A percentile compares a stretch with the other conserved stretches of the same genome.
phyloP scores from a whole-genome alignment of 805 yeast species.

The Teunomyces gatunensis region DNA sequence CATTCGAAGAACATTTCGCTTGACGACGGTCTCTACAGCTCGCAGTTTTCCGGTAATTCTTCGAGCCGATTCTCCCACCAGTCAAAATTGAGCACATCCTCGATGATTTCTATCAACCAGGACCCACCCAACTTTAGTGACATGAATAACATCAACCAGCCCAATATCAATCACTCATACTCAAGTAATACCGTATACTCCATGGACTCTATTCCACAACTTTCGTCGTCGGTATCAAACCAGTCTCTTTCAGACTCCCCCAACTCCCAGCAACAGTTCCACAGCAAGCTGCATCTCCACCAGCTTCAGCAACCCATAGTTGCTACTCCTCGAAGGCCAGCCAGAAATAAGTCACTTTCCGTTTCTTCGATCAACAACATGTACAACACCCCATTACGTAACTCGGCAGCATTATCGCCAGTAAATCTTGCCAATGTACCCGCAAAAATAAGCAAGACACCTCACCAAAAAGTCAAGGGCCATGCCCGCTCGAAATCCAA shows the following conservation, averaged over 20 bases:
- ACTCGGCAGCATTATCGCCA: conserved; percentile 18
- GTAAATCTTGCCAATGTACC: conserved; percentile 16
- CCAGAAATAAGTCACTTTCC: conserved; percentile 34
- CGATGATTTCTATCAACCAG: conserved; percentile 22
- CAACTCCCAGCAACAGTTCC: conserved; percentile 17
- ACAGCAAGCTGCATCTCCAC: conserved; percentile 7
- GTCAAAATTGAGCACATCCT: conserved; percentile 19
- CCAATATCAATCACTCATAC: conserved; percentile 10
- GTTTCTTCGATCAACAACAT: conserved; percentile 24
- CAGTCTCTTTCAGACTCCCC: conserved; percentile 35
- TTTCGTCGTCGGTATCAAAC: conserved; percentile 33
- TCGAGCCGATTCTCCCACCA: conserved; percentile 12
- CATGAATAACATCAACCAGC: not conserved
- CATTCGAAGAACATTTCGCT: conserved; percentile 22
- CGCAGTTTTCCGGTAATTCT: conserved; percentile 4
- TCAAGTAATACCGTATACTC: conserved; percentile 25
- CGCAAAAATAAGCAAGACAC: conserved; percentile 37
- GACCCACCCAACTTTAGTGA: conserved; percentile 16
- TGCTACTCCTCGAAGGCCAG: conserved; percentile 34
- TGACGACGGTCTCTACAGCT: conserved; percentile 15
- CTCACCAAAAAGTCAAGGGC: conserved; percentile 26
- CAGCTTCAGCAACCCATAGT: conserved; percentile 11
- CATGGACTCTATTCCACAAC: conserved; percentile 35
- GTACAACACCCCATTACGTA: conserved; percentile 36
- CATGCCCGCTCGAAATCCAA: conserved; percentile 43